phyloP scores from a whole-genome alignment of 306 rosid species.

The Herpetospermum pedunculosum region DNA sequence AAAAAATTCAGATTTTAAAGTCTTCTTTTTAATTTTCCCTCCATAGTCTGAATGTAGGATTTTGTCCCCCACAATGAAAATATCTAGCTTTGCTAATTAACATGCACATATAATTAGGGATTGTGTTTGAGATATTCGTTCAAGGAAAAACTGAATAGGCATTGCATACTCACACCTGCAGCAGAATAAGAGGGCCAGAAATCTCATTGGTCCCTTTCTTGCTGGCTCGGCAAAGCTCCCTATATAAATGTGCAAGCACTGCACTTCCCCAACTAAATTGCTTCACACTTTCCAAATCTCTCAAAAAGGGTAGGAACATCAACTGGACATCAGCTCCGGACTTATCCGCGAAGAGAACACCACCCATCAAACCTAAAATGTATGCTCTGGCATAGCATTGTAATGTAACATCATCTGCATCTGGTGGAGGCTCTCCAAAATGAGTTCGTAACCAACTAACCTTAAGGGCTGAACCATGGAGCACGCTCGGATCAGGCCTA shows the following conservation, averaged over 20 bases:
- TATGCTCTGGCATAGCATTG: conserved; percentile 16
- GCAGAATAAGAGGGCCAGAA: conserved; percentile 14
- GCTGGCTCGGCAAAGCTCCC: conserved; percentile 15
- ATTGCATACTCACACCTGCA: conserved; percentile 15
- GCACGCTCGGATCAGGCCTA: conserved; percentile 12
- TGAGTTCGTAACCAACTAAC: conserved; percentile 19
- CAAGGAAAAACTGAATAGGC: neutral
- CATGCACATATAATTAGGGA: neutral
- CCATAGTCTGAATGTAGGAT: neutral
- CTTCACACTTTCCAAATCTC: conserved; percentile 3
- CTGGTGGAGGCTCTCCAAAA: conserved; percentile 7
- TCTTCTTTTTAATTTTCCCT: neutral
- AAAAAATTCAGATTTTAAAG: neutral
- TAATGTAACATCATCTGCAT: conserved; percentile 8
- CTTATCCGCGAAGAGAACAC: conserved; percentile 14
- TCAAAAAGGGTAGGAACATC: conserved; percentile 16
- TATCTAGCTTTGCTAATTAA: neutral
- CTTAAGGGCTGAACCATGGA: conserved; percentile 17
- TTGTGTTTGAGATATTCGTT: neutral
- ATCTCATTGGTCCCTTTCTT: conserved; percentile 12
- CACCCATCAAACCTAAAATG: conserved; percentile 16
- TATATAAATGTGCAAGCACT: conserved; percentile 16
- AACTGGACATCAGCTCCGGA: conserved; percentile 19
- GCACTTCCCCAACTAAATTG: conserved; percentile 19
- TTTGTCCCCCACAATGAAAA: neutral